Conservation (phyloP, 768 basidiomycete genomes). For the Mycena albidolilacea region DNA sequence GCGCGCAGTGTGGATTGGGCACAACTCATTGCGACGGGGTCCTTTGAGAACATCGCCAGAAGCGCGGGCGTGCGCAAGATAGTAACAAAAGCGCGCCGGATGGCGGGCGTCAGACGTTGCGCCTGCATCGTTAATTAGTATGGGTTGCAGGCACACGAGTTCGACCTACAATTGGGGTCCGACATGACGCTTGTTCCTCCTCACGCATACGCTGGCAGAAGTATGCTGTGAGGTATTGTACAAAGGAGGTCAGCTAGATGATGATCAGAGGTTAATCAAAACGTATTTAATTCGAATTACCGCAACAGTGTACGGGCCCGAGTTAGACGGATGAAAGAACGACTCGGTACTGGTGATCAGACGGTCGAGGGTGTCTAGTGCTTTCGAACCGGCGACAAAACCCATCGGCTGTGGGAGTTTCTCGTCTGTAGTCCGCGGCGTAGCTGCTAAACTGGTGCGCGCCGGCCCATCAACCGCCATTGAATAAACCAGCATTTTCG, state of each 20-base stretch:
- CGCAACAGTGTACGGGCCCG: slow-evolving; percentile 83
- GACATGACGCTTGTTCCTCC: slow-evolving; percentile 83
- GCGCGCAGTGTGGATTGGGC: slow-evolving; percentile 85
- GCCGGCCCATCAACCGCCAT: slow-evolving; percentile 86
- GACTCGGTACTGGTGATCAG: slow-evolving; percentile 93
- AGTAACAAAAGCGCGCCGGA: slow-evolving; percentile 86
- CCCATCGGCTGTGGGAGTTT: slow-evolving; percentile 58
- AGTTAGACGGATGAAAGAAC: slow-evolving; percentile 96
- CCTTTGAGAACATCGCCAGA: slow-evolving; percentile 93
- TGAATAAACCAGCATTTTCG: slow-evolving; percentile 90
- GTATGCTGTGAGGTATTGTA: slow-evolving; percentile 81
- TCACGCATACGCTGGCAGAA: slow-evolving; percentile 86
- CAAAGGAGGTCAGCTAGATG: slow-evolving; percentile 73
- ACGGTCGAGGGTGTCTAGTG: slow-evolving; percentile 89
- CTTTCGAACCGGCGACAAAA: slow-evolving; percentile 87
- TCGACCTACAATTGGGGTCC: slow-evolving; percentile 77
- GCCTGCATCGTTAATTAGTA: slow-evolving; percentile 55
- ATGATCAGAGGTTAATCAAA: slow-evolving; percentile 27
- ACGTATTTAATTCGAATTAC: slow-evolving; percentile 53
- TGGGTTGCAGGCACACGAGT: neutral
- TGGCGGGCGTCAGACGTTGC: slow-evolving; percentile 83
- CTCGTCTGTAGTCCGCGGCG: slow-evolving; percentile 42
- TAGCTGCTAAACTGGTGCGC: slow-evolving; percentile 58
- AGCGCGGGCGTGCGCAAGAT: slow-evolving; percentile 89
- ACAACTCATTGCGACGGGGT: slow-evolving; percentile 83